A percentile compares a stretch with the other conserved stretches of the same genome.
Evolutionary conservation across 495 filamentous ascomycete genomes (phyloP).

Genomic region (Penicillium goetzii): DNA sequence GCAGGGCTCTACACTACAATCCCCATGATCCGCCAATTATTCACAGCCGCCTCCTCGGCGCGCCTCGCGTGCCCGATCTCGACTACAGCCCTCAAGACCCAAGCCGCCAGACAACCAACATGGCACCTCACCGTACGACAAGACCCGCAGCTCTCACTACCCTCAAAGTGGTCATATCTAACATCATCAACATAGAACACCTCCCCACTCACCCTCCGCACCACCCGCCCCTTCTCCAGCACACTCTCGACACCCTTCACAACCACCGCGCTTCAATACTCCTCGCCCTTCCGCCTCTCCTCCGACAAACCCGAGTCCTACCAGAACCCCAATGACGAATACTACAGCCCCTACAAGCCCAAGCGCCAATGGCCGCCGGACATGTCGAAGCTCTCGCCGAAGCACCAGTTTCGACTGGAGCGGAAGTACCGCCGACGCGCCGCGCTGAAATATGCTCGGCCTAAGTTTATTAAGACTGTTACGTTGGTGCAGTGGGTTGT

Average conservation of each 20-base stretch:
- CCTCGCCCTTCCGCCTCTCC: slow-evolving; percentile 46
- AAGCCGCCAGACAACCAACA: slow-evolving; percentile 16
- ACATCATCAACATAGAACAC: slow-evolving; percentile 4
- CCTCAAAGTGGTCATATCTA: background rate
- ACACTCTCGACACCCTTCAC: slow-evolving; percentile 26
- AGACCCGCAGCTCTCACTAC: background rate
- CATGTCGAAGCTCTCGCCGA: slow-evolving; percentile 74
- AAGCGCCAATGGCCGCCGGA: slow-evolving; percentile 93
- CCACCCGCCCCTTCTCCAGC: slow-evolving; percentile 25
- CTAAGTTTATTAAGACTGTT: slow-evolving; percentile 72
- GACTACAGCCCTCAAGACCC: slow-evolving; percentile 14
- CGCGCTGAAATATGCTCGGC: slow-evolving; percentile 72
- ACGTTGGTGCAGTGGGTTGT: slow-evolving; percentile 70
- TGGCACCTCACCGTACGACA: slow-evolving; percentile 18
- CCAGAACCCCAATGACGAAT: slow-evolving; percentile 25
- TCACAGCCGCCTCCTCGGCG: slow-evolving; percentile 26
- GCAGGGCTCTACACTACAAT: background rate
- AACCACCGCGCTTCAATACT: slow-evolving; percentile 16
- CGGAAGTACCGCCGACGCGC: slow-evolving; percentile 69
- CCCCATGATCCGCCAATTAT: slow-evolving; percentile 24
- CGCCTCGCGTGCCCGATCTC: slow-evolving; percentile 17
- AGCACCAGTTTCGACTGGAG: slow-evolving; percentile 77
- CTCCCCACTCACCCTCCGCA: slow-evolving; percentile 14
- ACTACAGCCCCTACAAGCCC: slow-evolving; percentile 69
- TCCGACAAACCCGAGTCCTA: slow-evolving; percentile 28